Conservation (phyloP, 768 basidiomycete genomes). For the Mycena metata region DNA sequence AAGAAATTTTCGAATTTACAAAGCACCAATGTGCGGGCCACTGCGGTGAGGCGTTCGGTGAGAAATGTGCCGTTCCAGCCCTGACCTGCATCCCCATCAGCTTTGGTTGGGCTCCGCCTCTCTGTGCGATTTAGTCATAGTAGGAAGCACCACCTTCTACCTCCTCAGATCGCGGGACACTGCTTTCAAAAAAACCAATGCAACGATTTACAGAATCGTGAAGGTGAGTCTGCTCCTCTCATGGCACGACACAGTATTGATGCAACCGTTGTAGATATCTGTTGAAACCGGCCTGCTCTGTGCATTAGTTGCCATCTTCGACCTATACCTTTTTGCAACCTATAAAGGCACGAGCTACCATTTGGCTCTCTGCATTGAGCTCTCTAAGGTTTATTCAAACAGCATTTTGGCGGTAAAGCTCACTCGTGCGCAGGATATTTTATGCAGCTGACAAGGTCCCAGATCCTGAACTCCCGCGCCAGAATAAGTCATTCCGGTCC, state of each 20-base stretch:
- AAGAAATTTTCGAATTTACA: slow-evolving; percentile 14
- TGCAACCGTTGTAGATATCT: slow-evolving; percentile 3
- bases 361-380: slow-evolving; percentile 14
- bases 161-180: background rate
- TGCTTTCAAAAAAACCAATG: slow-evolving; percentile 7
- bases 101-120: slow-evolving; percentile 23
- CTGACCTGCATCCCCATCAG: slow-evolving; percentile 2
- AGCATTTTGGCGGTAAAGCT: slow-evolving; percentile 14
- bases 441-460: background rate
- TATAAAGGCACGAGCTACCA: slow-evolving; percentile 24
- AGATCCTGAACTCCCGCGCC: slow-evolving; percentile 29
- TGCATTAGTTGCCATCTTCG: slow-evolving; percentile 29
- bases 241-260: background rate
- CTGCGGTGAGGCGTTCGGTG: background rate
- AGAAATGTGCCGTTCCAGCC: background rate
- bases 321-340: slow-evolving; percentile 33
- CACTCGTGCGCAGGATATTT: background rate
- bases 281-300: slow-evolving; percentile 36
- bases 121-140: slow-evolving; percentile 24
- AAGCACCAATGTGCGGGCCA: background rate
- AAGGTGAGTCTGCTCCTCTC: background rate
- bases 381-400: slow-evolving; percentile 32
- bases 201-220: slow-evolving; percentile 3
- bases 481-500: background rate
- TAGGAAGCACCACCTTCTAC: slow-evolving; percentile 13